Evolutionary conservation across 805 yeast genomes (phyloP), one percentile per base, ranked within the genome.

Genomic region (Starmera pachycereana): DNA sequence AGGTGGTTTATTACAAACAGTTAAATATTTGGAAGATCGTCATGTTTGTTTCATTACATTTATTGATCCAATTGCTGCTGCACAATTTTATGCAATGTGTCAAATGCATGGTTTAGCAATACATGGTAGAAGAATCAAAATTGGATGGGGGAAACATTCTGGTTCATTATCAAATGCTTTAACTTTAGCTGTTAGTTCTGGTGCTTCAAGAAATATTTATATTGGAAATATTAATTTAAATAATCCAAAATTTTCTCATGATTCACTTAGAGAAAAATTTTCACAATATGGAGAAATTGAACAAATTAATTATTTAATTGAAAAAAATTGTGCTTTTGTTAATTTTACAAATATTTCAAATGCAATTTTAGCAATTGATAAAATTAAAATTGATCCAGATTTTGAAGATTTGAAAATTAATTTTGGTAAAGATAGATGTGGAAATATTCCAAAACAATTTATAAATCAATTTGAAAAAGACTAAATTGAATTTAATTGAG

Each of bases 141-240:
- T 90, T 41, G 96, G 97, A 16, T 90, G 98, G 97, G 98, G 97
- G 36, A 89, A 87, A 61, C 96, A 90, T 57, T 80, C 95, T 6
- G 97, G 97, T 10, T 88, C 95, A 1, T 69, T 90, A 47, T 80
- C 94, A 10, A 83, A 85, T 49, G 88, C 95, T 3, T 71, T 90
- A 42, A 82, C 89, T 8, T 65, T 84, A 42, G 97, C 97, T 0
- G 96, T 89, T 22, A 79, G 92, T 18, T 82, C 85, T 47, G 97
- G 97, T 33, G 97, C 97, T 0, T 78, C 92, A 16, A 76, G 98
- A 61, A 90, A 92, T 55, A 85, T 90, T 36, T 90, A 92, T 60
- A 72, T 90, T 49, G 97, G 97, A 22, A 72, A 71, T 46, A 78
- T 83, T 42, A 70, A 72, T 40, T 61, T 61, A 33, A 37, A 48